A percentile compares a stretch with the other conserved stretches of the same genome.
These are phyloP conservation scores for Epicoccum sorghinum DNA, from an alignment of 2,329 filamentous ascomycete species.

Conservation along the genomic window DNA sequence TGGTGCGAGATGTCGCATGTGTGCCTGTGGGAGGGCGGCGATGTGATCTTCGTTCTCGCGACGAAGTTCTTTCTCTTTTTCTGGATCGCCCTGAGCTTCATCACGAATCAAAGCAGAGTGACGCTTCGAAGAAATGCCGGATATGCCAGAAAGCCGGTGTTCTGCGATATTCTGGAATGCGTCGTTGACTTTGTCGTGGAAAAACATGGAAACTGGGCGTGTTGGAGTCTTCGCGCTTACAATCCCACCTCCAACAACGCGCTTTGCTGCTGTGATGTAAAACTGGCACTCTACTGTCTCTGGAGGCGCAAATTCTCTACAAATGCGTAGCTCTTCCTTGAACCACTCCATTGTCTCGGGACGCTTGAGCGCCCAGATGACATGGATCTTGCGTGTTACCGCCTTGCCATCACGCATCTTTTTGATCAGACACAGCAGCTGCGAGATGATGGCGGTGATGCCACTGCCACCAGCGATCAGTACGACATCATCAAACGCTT, in stretches of 20 bases:
- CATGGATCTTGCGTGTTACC: slow-evolving; percentile 85
- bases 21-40: slow-evolving; percentile 73
- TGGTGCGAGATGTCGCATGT: slow-evolving; percentile 53
- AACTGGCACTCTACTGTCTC: slow-evolving; percentile 93
- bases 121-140: slow-evolving; percentile 57
- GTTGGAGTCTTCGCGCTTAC: slow-evolving; percentile 59
- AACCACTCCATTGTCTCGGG: slow-evolving; percentile 98
- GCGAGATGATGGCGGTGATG: slow-evolving; percentile 90
- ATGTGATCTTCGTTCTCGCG: slow-evolving; percentile 85
- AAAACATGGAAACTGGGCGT: slow-evolving; percentile 71
- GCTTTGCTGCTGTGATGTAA: slow-evolving; percentile 82
- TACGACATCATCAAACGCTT: slow-evolving; percentile 91
- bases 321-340: slow-evolving; percentile 90
- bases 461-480: slow-evolving; percentile 93
- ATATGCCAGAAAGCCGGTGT: slow-evolving; percentile 60
- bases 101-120: slow-evolving; percentile 83
- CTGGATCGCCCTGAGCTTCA: slow-evolving; percentile 77
- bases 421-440: slow-evolving; percentile 92
- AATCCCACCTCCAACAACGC: slow-evolving; percentile 55
- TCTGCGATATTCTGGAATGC: slow-evolving; percentile 86
- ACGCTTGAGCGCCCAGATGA: slow-evolving; percentile 92
- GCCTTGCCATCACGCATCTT: slow-evolving; percentile 94
- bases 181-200: slow-evolving; percentile 86
- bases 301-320: slow-evolving; percentile 84
- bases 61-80: slow-evolving; percentile 79